Evolutionary conservation across 1,284 basidiomycete species (phyloP).

Genomic region (Chondrostereum purpureum): DNA sequence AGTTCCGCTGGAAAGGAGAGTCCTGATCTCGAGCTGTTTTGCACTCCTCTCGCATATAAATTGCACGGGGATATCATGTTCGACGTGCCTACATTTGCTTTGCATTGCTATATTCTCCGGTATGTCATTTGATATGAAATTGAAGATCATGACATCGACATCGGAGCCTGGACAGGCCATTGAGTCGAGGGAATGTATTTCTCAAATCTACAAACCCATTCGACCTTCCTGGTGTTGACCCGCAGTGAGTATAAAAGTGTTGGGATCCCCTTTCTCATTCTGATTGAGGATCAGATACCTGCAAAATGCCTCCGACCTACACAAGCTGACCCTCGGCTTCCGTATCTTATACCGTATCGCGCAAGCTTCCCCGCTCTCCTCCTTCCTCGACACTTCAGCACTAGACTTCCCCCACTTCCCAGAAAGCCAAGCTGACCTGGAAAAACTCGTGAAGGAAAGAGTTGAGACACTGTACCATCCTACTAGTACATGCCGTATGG

Average conservation of each 20-base stretch:
- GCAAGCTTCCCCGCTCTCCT: too few relatives aligned
- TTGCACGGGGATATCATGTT: conserved; percentile 22
- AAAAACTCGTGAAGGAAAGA: conserved; percentile 35
- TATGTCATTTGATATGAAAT: conserved; percentile 15
- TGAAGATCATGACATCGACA: neutral
- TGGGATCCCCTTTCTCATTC: neutral
- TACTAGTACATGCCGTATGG: conserved; percentile 44
- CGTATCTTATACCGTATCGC: too few relatives aligned
- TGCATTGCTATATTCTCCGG: conserved; percentile 34
- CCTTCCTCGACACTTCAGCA: too few relatives aligned
- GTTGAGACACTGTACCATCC: conserved; percentile 58
- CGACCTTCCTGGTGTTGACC: conserved; percentile 33
- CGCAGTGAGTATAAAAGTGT: conserved; percentile 34
- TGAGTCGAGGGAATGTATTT: conserved; percentile 30
- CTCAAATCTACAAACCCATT: conserved; percentile 34
- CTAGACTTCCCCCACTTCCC: too few relatives aligned
- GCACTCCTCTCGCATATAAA: conserved; percentile 39
- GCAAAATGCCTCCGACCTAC: conserved; percentile 46
- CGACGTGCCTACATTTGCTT: conserved; percentile 30
- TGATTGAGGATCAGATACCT: conserved; percentile 40
- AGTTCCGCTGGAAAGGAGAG: conserved; percentile 46
- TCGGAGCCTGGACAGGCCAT: conserved; percentile 23
- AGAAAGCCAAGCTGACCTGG: too few relatives aligned
- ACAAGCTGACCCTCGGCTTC: conserved; percentile 46
- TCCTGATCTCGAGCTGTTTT: conserved; percentile 60